These are phyloP conservation scores for Prorocentrum cordatum DNA, from an alignment of 169 alveolate species.

Conservation along the genomic window DNA sequence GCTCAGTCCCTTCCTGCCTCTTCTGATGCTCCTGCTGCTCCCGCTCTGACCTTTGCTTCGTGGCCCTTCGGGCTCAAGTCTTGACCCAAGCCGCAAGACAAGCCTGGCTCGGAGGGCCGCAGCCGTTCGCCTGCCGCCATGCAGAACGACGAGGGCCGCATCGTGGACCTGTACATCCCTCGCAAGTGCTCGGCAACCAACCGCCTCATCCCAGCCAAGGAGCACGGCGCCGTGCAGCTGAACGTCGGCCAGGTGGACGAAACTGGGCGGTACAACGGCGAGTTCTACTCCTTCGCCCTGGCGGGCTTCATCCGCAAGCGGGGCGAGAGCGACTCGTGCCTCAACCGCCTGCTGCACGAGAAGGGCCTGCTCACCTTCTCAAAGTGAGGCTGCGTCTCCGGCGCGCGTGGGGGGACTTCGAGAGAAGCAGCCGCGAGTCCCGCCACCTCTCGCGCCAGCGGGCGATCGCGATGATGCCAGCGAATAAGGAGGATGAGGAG, in stretches of 20 bases:
- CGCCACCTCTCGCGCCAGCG: too few relatives aligned
- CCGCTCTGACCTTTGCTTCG: too few relatives aligned
- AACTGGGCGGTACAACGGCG: slow-evolving; percentile 79
- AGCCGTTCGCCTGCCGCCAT: too few relatives aligned
- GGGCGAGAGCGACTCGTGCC: slow-evolving; percentile 86
- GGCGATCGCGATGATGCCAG: too few relatives aligned
- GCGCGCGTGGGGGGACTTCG: slow-evolving; percentile 40
- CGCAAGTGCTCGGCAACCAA: slow-evolving; percentile 80
- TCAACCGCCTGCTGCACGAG: slow-evolving; percentile 82
- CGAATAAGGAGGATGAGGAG: too few relatives aligned
- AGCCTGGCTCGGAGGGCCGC: too few relatives aligned
- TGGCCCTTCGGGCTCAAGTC: too few relatives aligned
- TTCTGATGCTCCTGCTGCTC: too few relatives aligned
- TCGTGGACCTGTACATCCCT: slow-evolving; percentile 37
- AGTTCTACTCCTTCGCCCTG: slow-evolving; percentile 77
- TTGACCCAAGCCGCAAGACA: too few relatives aligned
- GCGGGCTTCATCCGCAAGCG: slow-evolving; percentile 82
- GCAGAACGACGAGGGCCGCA: slow-evolving; percentile 54
- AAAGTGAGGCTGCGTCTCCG: slow-evolving; percentile 63
- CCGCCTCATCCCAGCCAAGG: slow-evolving; percentile 82
- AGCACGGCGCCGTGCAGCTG: slow-evolving; percentile 87
- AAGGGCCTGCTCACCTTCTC: slow-evolving; percentile 80
- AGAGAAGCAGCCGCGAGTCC: too few relatives aligned
- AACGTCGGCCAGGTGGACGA: slow-evolving; percentile 83
- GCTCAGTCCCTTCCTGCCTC: too few relatives aligned